Percentiles rank a stretch among this genome's conserved stretches.
Evolutionary conservation across 2,329 filamentous ascomycete species (phyloP).

Genomic region (Pyricularia sp.): DNA sequence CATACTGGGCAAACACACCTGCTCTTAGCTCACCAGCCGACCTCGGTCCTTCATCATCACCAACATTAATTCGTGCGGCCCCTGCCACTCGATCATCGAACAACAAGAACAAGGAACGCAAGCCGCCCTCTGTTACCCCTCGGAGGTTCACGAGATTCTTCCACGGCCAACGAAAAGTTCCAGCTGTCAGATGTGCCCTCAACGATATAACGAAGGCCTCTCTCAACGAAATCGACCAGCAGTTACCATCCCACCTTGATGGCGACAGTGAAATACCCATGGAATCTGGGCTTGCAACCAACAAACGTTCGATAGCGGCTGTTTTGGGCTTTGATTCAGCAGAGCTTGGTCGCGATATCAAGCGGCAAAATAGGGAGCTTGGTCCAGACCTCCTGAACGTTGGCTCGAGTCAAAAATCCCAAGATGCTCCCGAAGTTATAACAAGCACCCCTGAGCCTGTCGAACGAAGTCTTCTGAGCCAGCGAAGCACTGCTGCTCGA

Average conservation of each 20-base stretch:
- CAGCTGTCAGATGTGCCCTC: conserved; percentile 28
- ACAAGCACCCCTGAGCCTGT: neutral
- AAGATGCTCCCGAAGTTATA: neutral
- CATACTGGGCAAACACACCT: neutral
- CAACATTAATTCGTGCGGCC: neutral
- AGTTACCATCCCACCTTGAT: neutral
- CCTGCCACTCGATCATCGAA: conserved; percentile 8
- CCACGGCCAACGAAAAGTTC: conserved; percentile 31
- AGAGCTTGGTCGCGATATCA: neutral
- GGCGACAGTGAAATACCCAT: neutral
- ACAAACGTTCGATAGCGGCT: neutral
- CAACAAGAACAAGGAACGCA: conserved; percentile 30
- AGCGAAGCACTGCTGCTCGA: conserved; percentile 27
- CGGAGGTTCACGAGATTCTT: conserved; percentile 45
- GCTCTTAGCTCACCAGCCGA: neutral
- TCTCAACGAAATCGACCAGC: conserved; percentile 19
- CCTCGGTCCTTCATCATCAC: neutral
- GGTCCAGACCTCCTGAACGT: neutral
- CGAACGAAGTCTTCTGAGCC: conserved; percentile 14
- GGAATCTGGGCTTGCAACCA: neutral
- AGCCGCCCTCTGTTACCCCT: conserved; percentile 43
- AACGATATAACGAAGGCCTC: conserved; percentile 29
- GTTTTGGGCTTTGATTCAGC: neutral
- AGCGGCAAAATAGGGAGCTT: conserved; percentile 8
- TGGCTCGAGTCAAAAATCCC: conserved; percentile 18